These are phyloP conservation scores for Fraxinus cuspidata DNA, from an alignment of 257 asterid genomes.

Conservation along the genomic window DNA sequence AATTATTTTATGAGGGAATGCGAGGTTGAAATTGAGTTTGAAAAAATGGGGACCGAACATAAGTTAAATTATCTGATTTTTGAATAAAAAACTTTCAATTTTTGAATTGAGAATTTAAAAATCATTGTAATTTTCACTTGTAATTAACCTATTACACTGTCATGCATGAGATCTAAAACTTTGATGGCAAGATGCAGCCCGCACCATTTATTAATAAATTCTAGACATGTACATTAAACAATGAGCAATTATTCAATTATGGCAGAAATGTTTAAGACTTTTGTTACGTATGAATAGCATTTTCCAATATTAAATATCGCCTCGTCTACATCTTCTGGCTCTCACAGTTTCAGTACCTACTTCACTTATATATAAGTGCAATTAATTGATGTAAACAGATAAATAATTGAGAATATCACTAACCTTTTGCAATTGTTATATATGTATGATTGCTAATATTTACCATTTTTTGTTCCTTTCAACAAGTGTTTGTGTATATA, in stretches of 20 bases:
- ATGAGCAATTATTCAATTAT: background rate
- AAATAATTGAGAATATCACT: constrained; percentile 5
- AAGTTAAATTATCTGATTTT: no score
- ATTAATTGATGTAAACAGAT: background rate
- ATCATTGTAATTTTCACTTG: no score
- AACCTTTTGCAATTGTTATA: constrained; percentile 20
- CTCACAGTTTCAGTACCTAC: background rate
- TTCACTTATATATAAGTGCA: background rate
- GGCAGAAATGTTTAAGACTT: background rate
- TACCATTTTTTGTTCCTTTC: constrained; percentile 29
- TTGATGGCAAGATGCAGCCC: background rate
- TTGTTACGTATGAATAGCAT: background rate
- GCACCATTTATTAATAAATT: background rate
- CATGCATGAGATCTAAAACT: background rate
- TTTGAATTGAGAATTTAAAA: no score
- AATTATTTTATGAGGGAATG: no score
- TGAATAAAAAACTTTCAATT: no score
- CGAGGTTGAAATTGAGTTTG: no score
- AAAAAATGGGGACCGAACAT: no score
- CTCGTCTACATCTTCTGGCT: background rate
- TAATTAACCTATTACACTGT: no score
- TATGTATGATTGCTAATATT: constrained; percentile 34
- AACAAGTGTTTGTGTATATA: constrained; percentile 28
- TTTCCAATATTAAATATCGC: background rate
- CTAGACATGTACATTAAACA: background rate